A percentile compares a stretch with the other conserved stretches of the same genome.
These are phyloP conservation scores for Talaromyces stipitatus DNA, from an alignment of 495 filamentous ascomycete species.

Conservation along the genomic window DNA sequence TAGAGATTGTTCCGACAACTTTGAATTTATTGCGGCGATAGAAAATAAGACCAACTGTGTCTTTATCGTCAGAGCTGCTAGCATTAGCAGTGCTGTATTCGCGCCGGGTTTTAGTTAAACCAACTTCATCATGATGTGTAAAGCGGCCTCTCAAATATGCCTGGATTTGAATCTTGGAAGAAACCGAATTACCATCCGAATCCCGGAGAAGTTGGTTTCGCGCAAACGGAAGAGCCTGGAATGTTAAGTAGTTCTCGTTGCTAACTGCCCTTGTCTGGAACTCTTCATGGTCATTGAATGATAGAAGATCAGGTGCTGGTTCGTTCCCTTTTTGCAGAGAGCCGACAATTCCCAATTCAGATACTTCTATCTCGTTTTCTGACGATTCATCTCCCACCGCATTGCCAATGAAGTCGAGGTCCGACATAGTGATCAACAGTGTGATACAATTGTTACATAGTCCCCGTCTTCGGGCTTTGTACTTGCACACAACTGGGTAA, in stretches of 20 bases:
- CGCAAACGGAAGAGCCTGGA: not conserved
- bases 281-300: not conserved
- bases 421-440: not conserved
- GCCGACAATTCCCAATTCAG: not conserved
- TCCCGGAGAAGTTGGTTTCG: not conserved
- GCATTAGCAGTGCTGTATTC: not conserved
- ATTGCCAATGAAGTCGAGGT: not conserved
- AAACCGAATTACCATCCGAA: not conserved
- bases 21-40: constrained; percentile 6
- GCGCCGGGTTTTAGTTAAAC: not conserved
- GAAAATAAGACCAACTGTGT: constrained; percentile 1
- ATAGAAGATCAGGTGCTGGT: not conserved
- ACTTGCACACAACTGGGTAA: not conserved
- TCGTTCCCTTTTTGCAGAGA: not conserved
- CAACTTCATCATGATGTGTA: not conserved
- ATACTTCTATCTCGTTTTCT: not conserved
- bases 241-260: not conserved
- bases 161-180: not conserved
- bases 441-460: not conserved
- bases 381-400: not conserved
- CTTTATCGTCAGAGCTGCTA: not conserved
- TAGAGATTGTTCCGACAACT: not conserved
- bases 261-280: not conserved
- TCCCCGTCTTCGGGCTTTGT: not conserved
- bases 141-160: constrained; percentile 1